Conservation (phyloP, 2,329 filamentous ascomycete genomes). For the Cercospora janseana region DNA sequence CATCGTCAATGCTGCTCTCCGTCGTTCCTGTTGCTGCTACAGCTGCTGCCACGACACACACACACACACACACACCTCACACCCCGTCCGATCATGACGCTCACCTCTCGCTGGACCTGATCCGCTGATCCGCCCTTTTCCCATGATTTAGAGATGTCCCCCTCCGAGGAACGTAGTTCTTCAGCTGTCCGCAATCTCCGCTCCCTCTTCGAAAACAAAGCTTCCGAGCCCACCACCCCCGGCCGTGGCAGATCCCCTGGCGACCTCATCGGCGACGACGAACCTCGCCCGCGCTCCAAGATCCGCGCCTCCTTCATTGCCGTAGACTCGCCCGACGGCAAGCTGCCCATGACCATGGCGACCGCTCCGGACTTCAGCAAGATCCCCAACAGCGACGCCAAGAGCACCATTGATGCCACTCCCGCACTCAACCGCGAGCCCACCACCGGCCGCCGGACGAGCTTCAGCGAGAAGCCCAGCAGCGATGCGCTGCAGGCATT, state of each 20-base stretch:
- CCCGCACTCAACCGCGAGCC: conserved; percentile 27
- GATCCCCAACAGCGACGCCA: conserved; percentile 17
- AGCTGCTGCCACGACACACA: conserved; percentile 9
- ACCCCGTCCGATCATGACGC: conserved; percentile 1
- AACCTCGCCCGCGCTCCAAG: conserved; percentile 43
- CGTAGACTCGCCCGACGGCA: conserved; percentile 39
- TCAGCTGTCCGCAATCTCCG: conserved; percentile 50
- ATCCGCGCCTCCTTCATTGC: conserved; percentile 51
- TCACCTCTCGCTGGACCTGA: conserved; percentile 3
- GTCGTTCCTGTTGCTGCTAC: not conserved
- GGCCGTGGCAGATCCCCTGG: conserved; percentile 46
- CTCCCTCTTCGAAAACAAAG: conserved; percentile 51
- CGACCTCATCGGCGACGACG: conserved; percentile 34
- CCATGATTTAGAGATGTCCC: conserved; percentile 46
- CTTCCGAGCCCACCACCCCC: conserved; percentile 29
- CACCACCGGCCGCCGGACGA: conserved; percentile 33
- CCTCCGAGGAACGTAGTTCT: conserved; percentile 36
- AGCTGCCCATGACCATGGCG: conserved; percentile 22
- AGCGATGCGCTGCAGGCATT: conserved; percentile 39
- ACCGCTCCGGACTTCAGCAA: conserved; percentile 17
- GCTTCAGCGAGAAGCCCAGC: conserved; percentile 43
- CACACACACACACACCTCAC: too few relatives aligned
- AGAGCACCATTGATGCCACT: conserved; percentile 9
- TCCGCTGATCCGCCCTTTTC: conserved; percentile 15
- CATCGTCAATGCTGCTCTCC: conserved; percentile 4